Percentiles rank a stretch among this genome's conserved stretches.
Evolutionary conservation across 2,329 filamentous ascomycete genomes (phyloP).

Genomic region (Helicocarpus griseus): DNA sequence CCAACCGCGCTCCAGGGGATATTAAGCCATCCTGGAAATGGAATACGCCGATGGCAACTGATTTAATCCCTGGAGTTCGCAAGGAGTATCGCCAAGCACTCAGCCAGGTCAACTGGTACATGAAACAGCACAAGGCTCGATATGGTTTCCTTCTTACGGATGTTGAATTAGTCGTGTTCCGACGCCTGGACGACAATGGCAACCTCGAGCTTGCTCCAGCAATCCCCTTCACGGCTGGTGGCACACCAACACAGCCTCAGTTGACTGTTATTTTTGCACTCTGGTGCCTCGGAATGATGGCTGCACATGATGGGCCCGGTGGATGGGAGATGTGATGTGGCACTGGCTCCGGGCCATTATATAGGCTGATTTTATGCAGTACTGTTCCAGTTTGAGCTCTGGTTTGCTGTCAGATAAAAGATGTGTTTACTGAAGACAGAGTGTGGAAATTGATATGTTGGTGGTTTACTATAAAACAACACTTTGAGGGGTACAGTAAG

Average conservation of each 20-base stretch:
- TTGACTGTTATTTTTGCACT: slow-evolving; percentile 14
- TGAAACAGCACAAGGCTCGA: slow-evolving; percentile 2
- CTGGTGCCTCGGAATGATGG: slow-evolving; percentile 18
- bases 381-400: no score
- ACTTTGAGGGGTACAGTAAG: no score
- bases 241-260: slow-evolving; percentile 4
- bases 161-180: slow-evolving; percentile 14
- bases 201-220: slow-evolving; percentile 11
- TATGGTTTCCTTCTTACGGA: neutral
- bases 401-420: no score
- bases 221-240: slow-evolving; percentile 3
- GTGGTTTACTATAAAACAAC: no score
- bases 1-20: neutral
- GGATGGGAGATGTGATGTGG: neutral
- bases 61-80: neutral
- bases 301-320: slow-evolving; percentile 2
- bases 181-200: slow-evolving; percentile 11
- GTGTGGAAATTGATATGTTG: no score
- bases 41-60: neutral
- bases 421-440: no score
- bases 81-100: slow-evolving; percentile 2
- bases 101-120: slow-evolving; percentile 1
- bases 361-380: neutral
- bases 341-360: neutral
- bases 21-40: slow-evolving; percentile 3